phyloP scores from a whole-genome alignment of 768 basidiomycete species.

The Podaxis sp. region DNA sequence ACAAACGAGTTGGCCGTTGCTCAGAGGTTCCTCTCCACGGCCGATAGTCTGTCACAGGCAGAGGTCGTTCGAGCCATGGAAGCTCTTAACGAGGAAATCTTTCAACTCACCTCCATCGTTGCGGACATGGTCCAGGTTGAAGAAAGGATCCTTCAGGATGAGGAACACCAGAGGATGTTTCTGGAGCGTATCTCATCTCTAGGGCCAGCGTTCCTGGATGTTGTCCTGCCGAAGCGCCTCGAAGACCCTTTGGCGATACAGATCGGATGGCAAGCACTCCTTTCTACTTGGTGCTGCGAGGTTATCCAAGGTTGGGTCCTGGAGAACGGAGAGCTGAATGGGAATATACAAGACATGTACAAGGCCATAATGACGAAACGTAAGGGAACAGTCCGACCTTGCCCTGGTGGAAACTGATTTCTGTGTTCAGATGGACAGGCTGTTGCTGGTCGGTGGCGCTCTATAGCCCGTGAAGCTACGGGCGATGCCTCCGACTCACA shows the following conservation, averaged over 20 bases:
- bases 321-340: neutral
- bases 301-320: neutral
- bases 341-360: neutral
- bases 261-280: constrained; percentile 14
- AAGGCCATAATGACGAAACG: neutral
- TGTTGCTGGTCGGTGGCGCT: constrained; percentile 42
- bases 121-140: constrained; percentile 28
- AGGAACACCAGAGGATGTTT: neutral
- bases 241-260: constrained; percentile 7
- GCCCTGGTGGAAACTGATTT: neutral
- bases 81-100: constrained; percentile 46
- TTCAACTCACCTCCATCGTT: constrained; percentile 45
- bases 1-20: constrained; percentile 41
- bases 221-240: neutral
- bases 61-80: constrained; percentile 42
- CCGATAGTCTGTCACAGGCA: constrained; percentile 42
- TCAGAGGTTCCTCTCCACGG: constrained; percentile 42
- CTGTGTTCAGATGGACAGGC: constrained; percentile 39
- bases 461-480: constrained; percentile 30
- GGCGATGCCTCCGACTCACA: constrained; percentile 4
- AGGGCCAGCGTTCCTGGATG: constrained; percentile 1
- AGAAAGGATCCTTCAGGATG: neutral
- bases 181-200: neutral
- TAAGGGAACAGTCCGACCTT: neutral
- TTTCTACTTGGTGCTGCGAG: neutral